phyloP scores from a whole-genome alignment of 257 asterid genomes.

The Linaria vulgaris region DNA sequence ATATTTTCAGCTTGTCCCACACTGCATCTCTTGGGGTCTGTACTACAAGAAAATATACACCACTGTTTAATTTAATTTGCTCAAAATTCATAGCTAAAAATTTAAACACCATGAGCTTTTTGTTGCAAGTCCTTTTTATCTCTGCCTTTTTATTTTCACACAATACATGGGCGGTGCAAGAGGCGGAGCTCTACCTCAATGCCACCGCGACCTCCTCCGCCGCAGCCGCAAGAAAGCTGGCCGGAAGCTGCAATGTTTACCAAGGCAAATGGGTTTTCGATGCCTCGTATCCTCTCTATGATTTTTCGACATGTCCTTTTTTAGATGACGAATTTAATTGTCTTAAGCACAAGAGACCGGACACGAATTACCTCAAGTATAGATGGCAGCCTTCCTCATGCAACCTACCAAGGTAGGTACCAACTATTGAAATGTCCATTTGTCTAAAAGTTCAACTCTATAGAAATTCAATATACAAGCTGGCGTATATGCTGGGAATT shows the following conservation, averaged over 20 bases:
- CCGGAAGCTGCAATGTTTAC: constrained; percentile 58
- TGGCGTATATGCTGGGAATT: too few relatives aligned
- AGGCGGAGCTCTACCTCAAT: constrained; percentile 33
- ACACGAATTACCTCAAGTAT: constrained; percentile 66
- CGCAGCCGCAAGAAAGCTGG: constrained; percentile 34
- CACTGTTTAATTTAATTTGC: not conserved
- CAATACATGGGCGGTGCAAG: constrained; percentile 34
- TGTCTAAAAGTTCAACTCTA: too few relatives aligned
- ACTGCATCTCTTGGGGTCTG: not conserved
- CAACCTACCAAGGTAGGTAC: constrained; percentile 59
- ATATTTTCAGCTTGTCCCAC: constrained; percentile 2
- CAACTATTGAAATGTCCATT: not conserved
- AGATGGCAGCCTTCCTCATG: constrained; percentile 95
- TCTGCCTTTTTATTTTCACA: constrained; percentile 29
- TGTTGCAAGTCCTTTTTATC: constrained; percentile 38
- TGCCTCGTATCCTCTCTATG: constrained; percentile 80
- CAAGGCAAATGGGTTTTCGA: constrained; percentile 86
- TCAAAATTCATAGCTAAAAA: constrained; percentile 19
- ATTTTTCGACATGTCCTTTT: constrained; percentile 73
- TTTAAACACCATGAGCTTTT: constrained; percentile 33
- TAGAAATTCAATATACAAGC: too few relatives aligned
- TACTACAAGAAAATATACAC: constrained; percentile 5
- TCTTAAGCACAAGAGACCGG: constrained; percentile 70
- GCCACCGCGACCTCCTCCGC: constrained; percentile 24
- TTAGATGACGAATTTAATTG: constrained; percentile 87